Conservation (phyloP, 2,329 filamentous ascomycete species). For the Fusarium sp. region DNA sequence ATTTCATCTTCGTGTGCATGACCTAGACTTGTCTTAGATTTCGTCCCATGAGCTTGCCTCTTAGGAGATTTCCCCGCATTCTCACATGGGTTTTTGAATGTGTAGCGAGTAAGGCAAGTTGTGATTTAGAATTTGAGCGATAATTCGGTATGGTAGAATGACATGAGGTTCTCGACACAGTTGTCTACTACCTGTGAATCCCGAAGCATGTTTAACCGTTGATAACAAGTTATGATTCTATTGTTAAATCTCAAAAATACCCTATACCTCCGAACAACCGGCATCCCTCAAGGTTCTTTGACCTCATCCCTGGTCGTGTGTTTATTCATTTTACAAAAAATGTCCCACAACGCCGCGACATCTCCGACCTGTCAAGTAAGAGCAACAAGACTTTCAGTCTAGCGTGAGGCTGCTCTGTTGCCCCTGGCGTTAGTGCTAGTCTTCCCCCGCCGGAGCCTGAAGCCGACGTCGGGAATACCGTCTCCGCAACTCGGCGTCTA, state of each 20-base stretch:
- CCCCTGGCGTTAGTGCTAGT: constrained; percentile 19
- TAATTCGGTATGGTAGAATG: background rate
- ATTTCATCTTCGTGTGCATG: background rate
- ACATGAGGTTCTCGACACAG: background rate
- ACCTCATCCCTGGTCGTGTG: background rate
- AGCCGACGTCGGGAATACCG: constrained; percentile 27
- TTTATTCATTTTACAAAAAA: background rate
- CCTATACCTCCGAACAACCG: constrained; percentile 10
- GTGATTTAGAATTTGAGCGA: background rate
- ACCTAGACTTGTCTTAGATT: background rate
- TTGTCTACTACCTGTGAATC: background rate
- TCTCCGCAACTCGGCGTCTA: constrained; percentile 4
- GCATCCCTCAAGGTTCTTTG: constrained; percentile 34
- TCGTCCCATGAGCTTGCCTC: background rate
- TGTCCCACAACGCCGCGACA: constrained; percentile 31
- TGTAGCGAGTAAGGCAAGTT: background rate
- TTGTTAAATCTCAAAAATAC: background rate
- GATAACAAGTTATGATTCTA: background rate
- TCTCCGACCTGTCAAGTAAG: constrained; percentile 27
- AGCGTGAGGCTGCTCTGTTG: constrained; percentile 1
- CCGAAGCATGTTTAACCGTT: background rate
- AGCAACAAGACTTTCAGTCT: background rate
- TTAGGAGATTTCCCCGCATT: constrained; percentile 7
- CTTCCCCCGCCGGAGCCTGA: constrained; percentile 3
- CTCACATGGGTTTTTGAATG: background rate